These are phyloP conservation scores for Plasmodium chabaudi DNA, from an alignment of 169 alveolate species.

Conservation along the genomic window DNA sequence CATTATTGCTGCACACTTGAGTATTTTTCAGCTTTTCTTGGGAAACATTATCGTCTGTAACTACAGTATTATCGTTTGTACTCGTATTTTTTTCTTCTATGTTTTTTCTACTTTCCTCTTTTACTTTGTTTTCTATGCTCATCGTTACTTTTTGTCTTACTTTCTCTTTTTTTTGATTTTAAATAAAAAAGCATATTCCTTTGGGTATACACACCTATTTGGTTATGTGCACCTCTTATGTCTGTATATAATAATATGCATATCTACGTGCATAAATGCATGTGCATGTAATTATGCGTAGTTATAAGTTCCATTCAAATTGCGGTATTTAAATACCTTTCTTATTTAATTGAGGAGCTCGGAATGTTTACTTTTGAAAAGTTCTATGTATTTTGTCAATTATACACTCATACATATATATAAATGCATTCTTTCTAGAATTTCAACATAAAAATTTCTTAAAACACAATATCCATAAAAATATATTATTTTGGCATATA, in stretches of 20 bases:
- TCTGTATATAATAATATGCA: not conserved
- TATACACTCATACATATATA: not conserved
- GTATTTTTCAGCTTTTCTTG: not conserved
- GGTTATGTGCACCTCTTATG: slow-evolving; percentile 2
- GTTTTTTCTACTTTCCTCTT: no score
- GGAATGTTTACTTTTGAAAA: not conserved
- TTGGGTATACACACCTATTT: not conserved
- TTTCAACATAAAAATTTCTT: not conserved
- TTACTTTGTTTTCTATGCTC: not conserved
- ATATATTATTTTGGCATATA: not conserved
- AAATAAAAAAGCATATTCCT: slow-evolving; percentile 6
- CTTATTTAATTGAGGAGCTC: slow-evolving; percentile 11
- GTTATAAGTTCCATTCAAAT: not conserved
- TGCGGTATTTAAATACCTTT: not conserved
- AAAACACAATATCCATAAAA: not conserved
- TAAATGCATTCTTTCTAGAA: slow-evolving; percentile 1
- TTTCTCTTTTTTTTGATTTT: not conserved
- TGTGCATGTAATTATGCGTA: not conserved
- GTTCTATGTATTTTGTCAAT: not conserved
- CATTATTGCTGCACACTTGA: not conserved
- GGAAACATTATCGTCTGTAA: not conserved
- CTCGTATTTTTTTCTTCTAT: slow-evolving; percentile 3
- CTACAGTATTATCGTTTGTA: not conserved
- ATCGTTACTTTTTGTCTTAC: not conserved
- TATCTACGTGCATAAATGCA: slow-evolving; percentile 9